Evolutionary conservation across 2,329 filamentous ascomycete species (phyloP), one percentile per base, ranked within the genome.

Genomic region (Periconia sp.): DNA sequence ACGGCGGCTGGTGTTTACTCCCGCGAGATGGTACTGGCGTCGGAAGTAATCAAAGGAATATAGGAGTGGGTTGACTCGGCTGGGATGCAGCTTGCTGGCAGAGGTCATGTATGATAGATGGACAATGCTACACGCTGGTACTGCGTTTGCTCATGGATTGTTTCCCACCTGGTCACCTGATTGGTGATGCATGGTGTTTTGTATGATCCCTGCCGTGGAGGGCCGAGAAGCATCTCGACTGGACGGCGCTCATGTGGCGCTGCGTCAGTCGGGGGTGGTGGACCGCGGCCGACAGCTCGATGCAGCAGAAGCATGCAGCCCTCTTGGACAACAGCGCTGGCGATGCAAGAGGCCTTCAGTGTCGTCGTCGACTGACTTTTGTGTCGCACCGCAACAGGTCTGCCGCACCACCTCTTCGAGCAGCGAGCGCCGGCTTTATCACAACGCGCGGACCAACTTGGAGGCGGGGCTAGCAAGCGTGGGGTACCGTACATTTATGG

Each of bases 101-200:
- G 44, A 21, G 33, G 22, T 23, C 13, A 34, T 47, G 44, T 47
- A 47, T 47, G 35, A 47, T 43, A 43, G 32, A 34, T 29, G 24
- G 15, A 18, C 15, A 32, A 39, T 17, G 38, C 38, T 38, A 31
- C 33, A 38, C 16, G 25, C 36, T 26, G n/a, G 16, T 36, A 30
- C 22, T 18, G 29, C 17, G 15, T 43, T 43, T 19, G 21, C 19
- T 31, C 12, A 25, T 30, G 17, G 12, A 17, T 15, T 26, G 16
- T 7, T 12, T 28, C 18, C 18, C 38, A 47, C 32, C 17, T 17
- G 24, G 30, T 43, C 41, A 38, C n/a, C 28, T 42, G 42, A 43
- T 22, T 17, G 21, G 16, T 16, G 3, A 22, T 36, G 32, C 32
- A 35, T 35, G 32, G 11, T 15, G 4, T 6, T 4, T 23, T 8